phyloP scores from a whole-genome alignment of 805 yeast species.

The Jamesozyma lodderae region DNA sequence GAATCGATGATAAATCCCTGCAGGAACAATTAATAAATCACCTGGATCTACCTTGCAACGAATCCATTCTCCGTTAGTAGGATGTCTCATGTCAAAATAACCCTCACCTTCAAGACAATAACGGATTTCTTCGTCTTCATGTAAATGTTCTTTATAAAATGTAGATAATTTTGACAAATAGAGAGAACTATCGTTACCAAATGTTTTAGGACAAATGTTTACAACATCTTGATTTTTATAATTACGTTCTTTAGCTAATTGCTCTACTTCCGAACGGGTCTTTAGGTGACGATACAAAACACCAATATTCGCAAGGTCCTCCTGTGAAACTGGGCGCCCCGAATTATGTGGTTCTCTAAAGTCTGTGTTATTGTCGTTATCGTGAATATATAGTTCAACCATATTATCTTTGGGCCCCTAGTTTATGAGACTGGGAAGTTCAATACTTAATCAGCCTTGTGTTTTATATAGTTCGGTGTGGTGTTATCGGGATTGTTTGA shows the following conservation, averaged over 20 bases:
- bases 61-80: constrained; percentile 55
- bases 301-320: constrained; percentile 50
- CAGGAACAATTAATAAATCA: constrained; percentile 70
- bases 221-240: constrained; percentile 79
- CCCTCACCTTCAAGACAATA: constrained; percentile 87
- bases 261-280: constrained; percentile 46
- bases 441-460: too few relatives aligned
- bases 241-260: constrained; percentile 55
- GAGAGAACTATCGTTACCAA: constrained; percentile 52
- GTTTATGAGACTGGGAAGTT: too few relatives aligned
- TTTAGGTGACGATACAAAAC: constrained; percentile 53
- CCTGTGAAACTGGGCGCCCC: constrained; percentile 46
- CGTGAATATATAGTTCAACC: constrained; percentile 57
- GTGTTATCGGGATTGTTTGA: too few relatives aligned
- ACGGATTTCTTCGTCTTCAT: constrained; percentile 95
- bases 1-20: constrained; percentile 91
- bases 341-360: constrained; percentile 67
- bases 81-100: constrained; percentile 75
- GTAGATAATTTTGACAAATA: constrained; percentile 55
- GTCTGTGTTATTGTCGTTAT: constrained; percentile 44
- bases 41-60: constrained; percentile 54
- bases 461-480: too few relatives aligned
- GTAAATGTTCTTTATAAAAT: constrained; percentile 80
- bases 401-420: constrained; percentile 13
- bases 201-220: constrained; percentile 46